Conservation (phyloP, 495 filamentous ascomycete species). For the Podospora conica region DNA sequence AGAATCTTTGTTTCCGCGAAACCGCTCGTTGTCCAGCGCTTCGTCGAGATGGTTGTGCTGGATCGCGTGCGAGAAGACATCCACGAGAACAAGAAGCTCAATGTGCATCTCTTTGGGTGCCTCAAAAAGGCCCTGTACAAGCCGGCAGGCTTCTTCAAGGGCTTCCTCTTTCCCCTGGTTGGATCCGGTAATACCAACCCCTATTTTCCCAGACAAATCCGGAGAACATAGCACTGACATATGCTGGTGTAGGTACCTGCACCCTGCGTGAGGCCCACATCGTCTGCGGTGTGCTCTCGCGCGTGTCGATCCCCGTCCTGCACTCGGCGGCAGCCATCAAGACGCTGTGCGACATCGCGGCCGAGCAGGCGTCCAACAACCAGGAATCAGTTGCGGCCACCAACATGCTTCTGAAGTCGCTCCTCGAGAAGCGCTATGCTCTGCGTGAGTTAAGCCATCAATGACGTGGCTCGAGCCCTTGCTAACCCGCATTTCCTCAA, state of each 20-base stretch:
- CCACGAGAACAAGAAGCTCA: slow-evolving; percentile 77
- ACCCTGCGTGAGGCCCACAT: slow-evolving; percentile 89
- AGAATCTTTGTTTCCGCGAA: slow-evolving; percentile 81
- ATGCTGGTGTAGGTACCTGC: slow-evolving; percentile 51
- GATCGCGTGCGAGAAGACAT: slow-evolving; percentile 80
- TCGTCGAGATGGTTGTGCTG: slow-evolving; percentile 73
- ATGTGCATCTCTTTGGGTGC: slow-evolving; percentile 88
- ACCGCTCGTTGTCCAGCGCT: slow-evolving; percentile 67
- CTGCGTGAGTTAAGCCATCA: slow-evolving; percentile 49
- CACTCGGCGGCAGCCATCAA: slow-evolving; percentile 91
- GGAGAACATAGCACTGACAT: slow-evolving; percentile 2
- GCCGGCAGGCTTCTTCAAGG: slow-evolving; percentile 94
- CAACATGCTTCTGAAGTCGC: slow-evolving; percentile 84
- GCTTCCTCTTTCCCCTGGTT: slow-evolving; percentile 81
- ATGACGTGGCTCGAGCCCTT: not conserved
- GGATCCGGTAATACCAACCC: slow-evolving; percentile 39
- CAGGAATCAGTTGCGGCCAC: slow-evolving; percentile 76
- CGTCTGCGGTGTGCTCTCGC: slow-evolving; percentile 71
- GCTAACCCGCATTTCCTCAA: slow-evolving; percentile 3
- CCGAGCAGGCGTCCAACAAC: slow-evolving; percentile 66
- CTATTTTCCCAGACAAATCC: not conserved
- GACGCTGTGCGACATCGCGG: slow-evolving; percentile 85
- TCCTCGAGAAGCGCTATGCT: slow-evolving; percentile 96
- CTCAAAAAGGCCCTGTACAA: slow-evolving; percentile 93
- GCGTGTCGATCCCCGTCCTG: slow-evolving; percentile 73